These are phyloP conservation scores for Leishmania aethiopica DNA, from an alignment of 208 protist species.

Conservation along the genomic window DNA sequence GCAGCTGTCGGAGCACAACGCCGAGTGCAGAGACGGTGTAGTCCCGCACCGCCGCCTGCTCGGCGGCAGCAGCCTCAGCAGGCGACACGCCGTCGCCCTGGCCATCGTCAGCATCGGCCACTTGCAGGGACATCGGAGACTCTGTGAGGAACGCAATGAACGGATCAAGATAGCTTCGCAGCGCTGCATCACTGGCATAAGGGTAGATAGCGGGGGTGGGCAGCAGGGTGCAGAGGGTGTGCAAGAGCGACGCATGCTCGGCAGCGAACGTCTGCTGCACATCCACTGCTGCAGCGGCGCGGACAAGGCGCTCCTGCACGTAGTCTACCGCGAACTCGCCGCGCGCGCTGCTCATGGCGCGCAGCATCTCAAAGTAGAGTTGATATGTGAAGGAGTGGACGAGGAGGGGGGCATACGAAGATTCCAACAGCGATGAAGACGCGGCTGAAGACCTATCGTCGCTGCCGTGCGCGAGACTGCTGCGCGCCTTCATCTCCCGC, in stretches of 20 bases:
- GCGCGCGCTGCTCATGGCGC: slow-evolving; percentile 57
- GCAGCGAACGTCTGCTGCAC: slow-evolving; percentile 33
- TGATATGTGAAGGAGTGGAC: slow-evolving; percentile 70
- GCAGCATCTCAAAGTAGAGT: slow-evolving; percentile 61
- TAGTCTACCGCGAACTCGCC: slow-evolving; percentile 57
- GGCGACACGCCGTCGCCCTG: neutral
- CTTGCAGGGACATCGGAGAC: neutral
- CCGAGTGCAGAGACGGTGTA: slow-evolving; percentile 44
- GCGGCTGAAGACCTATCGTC: neutral
- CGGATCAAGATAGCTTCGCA: slow-evolving; percentile 50
- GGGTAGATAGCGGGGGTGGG: slow-evolving; percentile 76
- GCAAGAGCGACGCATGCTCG: slow-evolving; percentile 76
- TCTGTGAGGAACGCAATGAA: slow-evolving; percentile 63
- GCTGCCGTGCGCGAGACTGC: neutral
- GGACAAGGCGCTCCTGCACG: slow-evolving; percentile 51
- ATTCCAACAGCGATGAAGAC: slow-evolving; percentile 4
- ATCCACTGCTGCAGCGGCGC: slow-evolving; percentile 25
- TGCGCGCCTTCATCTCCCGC: neutral
- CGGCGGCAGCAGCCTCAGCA: slow-evolving; percentile 17
- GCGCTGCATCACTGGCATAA: slow-evolving; percentile 63
- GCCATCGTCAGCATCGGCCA: neutral
- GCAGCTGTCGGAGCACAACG: slow-evolving; percentile 75
- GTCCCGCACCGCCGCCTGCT: slow-evolving; percentile 33
- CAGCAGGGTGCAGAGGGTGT: slow-evolving; percentile 61
- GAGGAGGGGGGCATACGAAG: slow-evolving; percentile 10